These are phyloP conservation scores for Cinchona pubescens DNA, from an alignment of 257 asterid species.

Conservation along the genomic window DNA sequence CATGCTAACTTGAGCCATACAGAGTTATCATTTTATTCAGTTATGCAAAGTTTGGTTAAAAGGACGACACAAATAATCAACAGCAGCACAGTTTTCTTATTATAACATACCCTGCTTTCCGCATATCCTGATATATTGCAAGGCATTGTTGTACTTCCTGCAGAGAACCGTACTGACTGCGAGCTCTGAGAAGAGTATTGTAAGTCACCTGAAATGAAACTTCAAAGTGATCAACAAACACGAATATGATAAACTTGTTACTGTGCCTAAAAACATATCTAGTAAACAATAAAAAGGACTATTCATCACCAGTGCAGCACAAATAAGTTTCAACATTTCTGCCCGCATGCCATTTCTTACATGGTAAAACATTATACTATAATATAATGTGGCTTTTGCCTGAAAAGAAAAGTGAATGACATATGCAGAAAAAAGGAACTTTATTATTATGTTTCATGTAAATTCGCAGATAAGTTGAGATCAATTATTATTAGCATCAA, in stretches of 20 bases:
- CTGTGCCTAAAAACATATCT: background rate
- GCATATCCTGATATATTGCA: slow-evolving; percentile 82
- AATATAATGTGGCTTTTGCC: background rate
- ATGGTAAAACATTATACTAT: background rate
- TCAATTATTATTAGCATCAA: background rate
- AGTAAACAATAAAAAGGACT: background rate
- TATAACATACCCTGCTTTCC: slow-evolving; percentile 77
- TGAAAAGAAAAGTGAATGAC: background rate
- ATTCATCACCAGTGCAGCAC: background rate
- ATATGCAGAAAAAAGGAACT: background rate
- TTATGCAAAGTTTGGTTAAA: background rate
- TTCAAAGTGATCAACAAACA: slow-evolving; percentile 16
- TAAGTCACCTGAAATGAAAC: slow-evolving; percentile 68
- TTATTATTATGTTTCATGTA: background rate
- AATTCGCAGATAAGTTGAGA: background rate
- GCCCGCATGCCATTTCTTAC: background rate
- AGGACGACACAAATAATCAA: background rate
- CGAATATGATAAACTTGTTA: background rate
- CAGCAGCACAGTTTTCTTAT: slow-evolving; percentile 2
- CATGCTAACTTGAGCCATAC: background rate
- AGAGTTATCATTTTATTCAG: background rate
- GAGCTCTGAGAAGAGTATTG: slow-evolving; percentile 87
- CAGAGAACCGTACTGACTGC: slow-evolving; percentile 67
- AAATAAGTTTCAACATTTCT: background rate
- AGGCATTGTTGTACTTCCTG: slow-evolving; percentile 86